Base-by-base conservation (phyloP, 164 flowering plant species). In the Magnolia officinalis region DNA sequence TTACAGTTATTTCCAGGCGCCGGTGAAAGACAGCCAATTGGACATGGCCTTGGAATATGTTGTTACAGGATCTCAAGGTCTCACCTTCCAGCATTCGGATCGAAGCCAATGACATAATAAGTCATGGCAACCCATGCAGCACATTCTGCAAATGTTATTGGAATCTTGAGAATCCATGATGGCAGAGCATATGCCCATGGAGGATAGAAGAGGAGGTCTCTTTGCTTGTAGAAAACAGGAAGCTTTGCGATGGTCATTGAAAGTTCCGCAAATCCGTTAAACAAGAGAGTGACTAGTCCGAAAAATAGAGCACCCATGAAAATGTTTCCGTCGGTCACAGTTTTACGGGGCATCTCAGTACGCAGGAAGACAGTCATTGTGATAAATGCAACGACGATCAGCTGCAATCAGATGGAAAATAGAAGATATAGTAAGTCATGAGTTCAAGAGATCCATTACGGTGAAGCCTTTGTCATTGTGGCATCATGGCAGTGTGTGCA, bases 191-290 rank as follows among this genome's bases (percentile, higher is more conserved):
- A 90, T 70, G 91, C 89, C 93, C 93, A 90, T 16, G 91, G 50
- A 77, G 91, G 91, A 59, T 75, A 85, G 67, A 90, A 87, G 1
- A 83, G 85, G 61, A 80, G 84, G 73, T 87, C 89, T 52, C 91
- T 76, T 75, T 90, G 93, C 86, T 88, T 90, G 76, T 85, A 90
- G 72, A 90, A 90, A 26, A 86, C 86, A 0, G 93, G 91, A 74
- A 90, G 90, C 70, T 80, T 87, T 19, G 26, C 26, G 9, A 87
- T 78, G 9, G 86, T 85, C 70, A 85, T 63, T 23, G 88, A 52
- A 14, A 90, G 84, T 72, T 90, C 93, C 0, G 82, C 65, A 23
- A 82, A 81, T 18, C 90, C 90, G 68, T 79, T 87, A 31, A 88
- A 88, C 78, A 85, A 52, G 10, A 79, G 59, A 55, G 66, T 50